Evolutionary conservation across 768 basidiomycete genomes (phyloP), one percentile per base, ranked within the genome.

Genomic region (Ramaria rubella): DNA sequence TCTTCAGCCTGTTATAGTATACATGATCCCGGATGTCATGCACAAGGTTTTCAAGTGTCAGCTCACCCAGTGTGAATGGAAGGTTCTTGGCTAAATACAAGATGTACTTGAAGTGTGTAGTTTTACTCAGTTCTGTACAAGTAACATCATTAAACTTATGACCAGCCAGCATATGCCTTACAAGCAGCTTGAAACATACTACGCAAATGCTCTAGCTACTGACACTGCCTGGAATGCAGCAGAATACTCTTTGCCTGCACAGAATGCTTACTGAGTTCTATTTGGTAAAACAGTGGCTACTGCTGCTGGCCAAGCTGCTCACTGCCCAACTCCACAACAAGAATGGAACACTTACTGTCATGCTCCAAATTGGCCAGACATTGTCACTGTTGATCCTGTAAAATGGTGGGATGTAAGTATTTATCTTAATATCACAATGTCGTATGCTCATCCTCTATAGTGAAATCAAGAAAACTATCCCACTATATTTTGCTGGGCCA

Each of bases 381-480:
- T 11, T 48, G 45, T 11, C n/a, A n/a, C n/a, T n/a, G 17, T 48
- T 9, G 21, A 48, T 23, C 21, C 21, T 9, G 24, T 26, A 11
- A 9, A 48, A 48, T 48, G 45, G 45, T 48, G 45, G 45, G 21
- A 48, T 48, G 45, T 48, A 26, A 48, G 45, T 48, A 11, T 19
- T 19, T 11, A 48, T 11, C 45, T 19, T 11, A 9, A 48, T 9
- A 9, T 23, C 21, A 11, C 21, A 48, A 48, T 26, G 12, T 23
- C 9, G 9, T 9, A 11, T 11, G 12, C 45, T 26, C 45, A 48
- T 48, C 9, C 11, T 23, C 21, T 48, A 11, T 9, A 48, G 45
- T 11, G 9, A 12, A 59, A 59, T 59, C 4, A 52, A 6, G 58
- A 38, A 57, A 11, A 19, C 14, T 60, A 33, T 29, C 59, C 59